These are phyloP conservation scores for Leccinum sublutescens DNA, from an alignment of 768 basidiomycete genomes.

Conservation along the genomic window DNA sequence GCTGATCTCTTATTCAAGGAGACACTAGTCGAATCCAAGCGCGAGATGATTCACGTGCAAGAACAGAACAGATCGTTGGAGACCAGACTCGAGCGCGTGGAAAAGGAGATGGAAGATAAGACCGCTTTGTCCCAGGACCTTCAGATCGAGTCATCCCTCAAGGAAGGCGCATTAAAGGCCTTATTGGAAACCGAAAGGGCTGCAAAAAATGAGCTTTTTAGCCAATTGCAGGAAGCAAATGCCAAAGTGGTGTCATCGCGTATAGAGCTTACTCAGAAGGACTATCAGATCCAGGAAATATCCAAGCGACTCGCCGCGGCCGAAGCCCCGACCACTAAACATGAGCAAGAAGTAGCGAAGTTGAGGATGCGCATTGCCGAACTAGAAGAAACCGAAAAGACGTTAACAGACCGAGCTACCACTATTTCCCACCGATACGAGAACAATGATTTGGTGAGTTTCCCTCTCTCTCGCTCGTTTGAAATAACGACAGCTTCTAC, in stretches of 20 bases:
- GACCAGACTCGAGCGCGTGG: conserved; percentile 12
- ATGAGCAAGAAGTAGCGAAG: conserved; percentile 28
- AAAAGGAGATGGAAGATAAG: conserved; percentile 12
- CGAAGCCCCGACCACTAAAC: conserved; percentile 24
- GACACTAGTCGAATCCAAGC: conserved; percentile 10
- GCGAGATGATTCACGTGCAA: conserved; percentile 18
- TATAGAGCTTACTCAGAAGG: conserved; percentile 21
- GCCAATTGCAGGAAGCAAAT: conserved; percentile 20
- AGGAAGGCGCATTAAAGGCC: conserved; percentile 25
- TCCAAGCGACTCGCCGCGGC: conserved; percentile 20
- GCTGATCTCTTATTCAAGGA: conserved; percentile 16
- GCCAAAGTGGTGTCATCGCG: conserved; percentile 20
- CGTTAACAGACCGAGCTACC: conserved; percentile 26
- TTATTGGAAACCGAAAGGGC: conserved; percentile 25
- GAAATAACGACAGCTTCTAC: conserved; percentile 14
- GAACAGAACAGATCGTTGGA: conserved; percentile 23
- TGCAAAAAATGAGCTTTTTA: conserved; percentile 19
- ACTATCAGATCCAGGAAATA: conserved; percentile 21
- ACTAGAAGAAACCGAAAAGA: conserved; percentile 29
- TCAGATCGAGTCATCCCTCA: conserved; percentile 25
- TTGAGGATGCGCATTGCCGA: conserved; percentile 24
- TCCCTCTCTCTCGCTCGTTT: conserved; percentile 3
- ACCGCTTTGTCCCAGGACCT: conserved; percentile 12
- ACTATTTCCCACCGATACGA: conserved; percentile 41
- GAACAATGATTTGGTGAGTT: conserved; percentile 45